Evolutionary conservation across 768 basidiomycete species (phyloP).

Genomic region (Hericium rajendrae): DNA sequence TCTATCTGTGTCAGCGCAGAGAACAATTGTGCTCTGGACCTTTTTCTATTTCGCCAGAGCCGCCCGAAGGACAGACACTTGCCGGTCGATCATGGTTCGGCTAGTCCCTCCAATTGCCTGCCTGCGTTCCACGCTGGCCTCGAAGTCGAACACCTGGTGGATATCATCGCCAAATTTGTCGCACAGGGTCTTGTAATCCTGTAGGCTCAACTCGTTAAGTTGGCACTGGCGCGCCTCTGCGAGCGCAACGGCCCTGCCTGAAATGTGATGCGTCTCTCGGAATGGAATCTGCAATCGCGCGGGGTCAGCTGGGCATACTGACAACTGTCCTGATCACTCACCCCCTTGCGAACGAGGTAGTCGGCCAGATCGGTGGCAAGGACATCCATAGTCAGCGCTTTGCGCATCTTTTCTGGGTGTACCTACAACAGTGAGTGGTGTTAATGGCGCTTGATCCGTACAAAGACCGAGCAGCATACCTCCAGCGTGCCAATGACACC

Average conservation of each 20-base stretch:
- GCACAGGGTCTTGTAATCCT: constrained; percentile 71
- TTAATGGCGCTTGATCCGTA: not conserved
- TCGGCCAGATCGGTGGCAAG: constrained; percentile 98
- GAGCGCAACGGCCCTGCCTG: constrained; percentile 90
- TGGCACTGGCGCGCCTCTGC: constrained; percentile 79
- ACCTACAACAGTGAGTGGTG: constrained; percentile 40
- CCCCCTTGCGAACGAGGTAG: constrained; percentile 97
- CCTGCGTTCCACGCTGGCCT: constrained; percentile 87
- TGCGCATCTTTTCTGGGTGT: constrained; percentile 81
- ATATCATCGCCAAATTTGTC: constrained; percentile 79
- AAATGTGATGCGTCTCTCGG: constrained; percentile 97
- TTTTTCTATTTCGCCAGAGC: constrained; percentile 31
- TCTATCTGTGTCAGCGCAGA: no score
- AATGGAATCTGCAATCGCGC: constrained; percentile 69
- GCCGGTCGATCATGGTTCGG: constrained; percentile 72
- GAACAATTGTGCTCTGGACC: not conserved
- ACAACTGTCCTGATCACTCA: constrained; percentile 30
- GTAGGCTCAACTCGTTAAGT: constrained; percentile 68
- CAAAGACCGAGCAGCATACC: constrained; percentile 31
- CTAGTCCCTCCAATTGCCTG: constrained; percentile 91
- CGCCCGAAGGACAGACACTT: constrained; percentile 67
- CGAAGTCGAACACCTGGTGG: constrained; percentile 83
- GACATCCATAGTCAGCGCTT: constrained; percentile 92
- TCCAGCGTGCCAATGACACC: constrained; percentile 89
- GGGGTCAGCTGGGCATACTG: no score